phyloP scores from a whole-genome alignment of 305 asterid species.

The Fraxinus baroniana region DNA sequence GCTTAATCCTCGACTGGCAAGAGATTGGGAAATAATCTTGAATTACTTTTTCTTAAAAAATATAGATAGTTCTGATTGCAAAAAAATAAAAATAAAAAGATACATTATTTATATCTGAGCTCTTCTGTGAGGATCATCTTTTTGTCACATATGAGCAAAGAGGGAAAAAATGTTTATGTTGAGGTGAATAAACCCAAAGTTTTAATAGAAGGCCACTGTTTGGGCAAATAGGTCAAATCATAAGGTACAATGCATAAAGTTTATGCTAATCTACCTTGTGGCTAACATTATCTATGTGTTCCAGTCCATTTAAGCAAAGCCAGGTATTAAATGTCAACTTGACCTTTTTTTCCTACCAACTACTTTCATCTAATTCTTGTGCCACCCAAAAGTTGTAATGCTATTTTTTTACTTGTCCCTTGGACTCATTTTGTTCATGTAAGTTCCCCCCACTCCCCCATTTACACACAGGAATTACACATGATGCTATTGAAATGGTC shows the following conservation, averaged over 20 bases:
- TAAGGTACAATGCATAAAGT: constrained; percentile 28
- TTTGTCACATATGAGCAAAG: constrained; percentile 27
- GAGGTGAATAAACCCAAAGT: constrained; percentile 19
- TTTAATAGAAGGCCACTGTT: constrained; percentile 20
- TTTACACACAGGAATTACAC: background rate
- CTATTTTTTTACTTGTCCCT: constrained; percentile 23
- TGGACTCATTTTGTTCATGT: constrained; percentile 5
- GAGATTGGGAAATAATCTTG: background rate
- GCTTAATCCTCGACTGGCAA: background rate
- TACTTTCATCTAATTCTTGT: constrained; percentile 7
- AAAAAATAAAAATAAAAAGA: background rate
- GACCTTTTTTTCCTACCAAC: constrained; percentile 20
- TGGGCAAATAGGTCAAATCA: constrained; percentile 31
- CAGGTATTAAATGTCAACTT: constrained; percentile 33
- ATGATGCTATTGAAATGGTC: background rate
- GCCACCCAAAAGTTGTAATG: constrained; percentile 19
- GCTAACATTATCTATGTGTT: constrained; percentile 29
- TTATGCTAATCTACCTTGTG: constrained; percentile 22
- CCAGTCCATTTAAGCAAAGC: constrained; percentile 41
- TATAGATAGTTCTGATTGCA: constrained; percentile 2
- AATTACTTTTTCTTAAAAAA: background rate
- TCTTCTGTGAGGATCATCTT: constrained; percentile 16
- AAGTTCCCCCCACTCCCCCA: background rate
- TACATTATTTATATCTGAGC: constrained; percentile 9
- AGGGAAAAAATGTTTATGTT: background rate